Base-by-base conservation (phyloP, 805 yeast genomes). In the Lachancea waltii region DNA sequence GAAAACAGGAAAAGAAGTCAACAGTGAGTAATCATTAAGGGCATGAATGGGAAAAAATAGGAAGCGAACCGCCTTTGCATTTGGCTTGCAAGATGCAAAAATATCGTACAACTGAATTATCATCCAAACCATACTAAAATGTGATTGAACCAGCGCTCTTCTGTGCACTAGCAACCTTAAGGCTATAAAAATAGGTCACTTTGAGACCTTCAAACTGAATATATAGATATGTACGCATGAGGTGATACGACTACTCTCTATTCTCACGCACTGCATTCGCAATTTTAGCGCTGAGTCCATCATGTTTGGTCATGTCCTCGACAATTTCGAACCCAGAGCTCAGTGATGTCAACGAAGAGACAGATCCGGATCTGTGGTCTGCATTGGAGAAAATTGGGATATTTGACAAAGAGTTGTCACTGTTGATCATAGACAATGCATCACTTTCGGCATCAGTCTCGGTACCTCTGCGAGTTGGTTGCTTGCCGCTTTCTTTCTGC, bases 331-430 rank as follows among this genome's bases (percentile, higher is more conserved):
- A 49, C 17, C 57, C 60, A 2, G 63, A 58, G 7, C 50, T 44
- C 14, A 56, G 41, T 6, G 56, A 44, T 10, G 46, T 50, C 11
- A 49, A 40, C 15, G 42, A 29, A 26, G 47, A 30, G 1, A 64
- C 56, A 3, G 62, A 52, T 16, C 57, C 51, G 15, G 66, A 59
- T 9, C 50, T 35, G 10, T 51, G 58, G 7, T 24, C 41, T 8
- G 68, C 48, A 59, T 70, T 71, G 49, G 76, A 68, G 43, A 67
- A 67, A 13, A 67, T 40, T 5, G 69, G 68, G 22, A 63, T 61
- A 34, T 63, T 65, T 4, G 69, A 63, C 33, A 65, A 44, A 2
- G 67, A 61, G 38, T 58, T 58, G 36, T 58, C 64, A 44, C 63
- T 59, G 41, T 60, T 59, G 4, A 58, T 48, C 36, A 57, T 41